Base-by-base conservation (phyloP, 768 basidiomycete genomes). In the Leccinum uliginosum region DNA sequence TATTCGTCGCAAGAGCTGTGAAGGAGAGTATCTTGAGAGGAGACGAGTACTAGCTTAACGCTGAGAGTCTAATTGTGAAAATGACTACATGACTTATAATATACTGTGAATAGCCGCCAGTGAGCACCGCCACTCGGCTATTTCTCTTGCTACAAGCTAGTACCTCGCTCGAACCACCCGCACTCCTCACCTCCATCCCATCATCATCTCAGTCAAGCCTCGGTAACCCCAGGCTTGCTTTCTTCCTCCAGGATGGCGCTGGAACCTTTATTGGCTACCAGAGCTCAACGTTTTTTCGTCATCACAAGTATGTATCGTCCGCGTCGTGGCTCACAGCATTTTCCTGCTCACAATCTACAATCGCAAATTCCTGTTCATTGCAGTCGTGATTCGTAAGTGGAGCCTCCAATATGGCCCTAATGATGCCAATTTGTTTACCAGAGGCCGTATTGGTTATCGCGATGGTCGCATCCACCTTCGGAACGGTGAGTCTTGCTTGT, bases 361-460 rank as follows among this genome's bases (percentile, higher is more conserved):
- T 62, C 58, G 45, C 47, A 43, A 24, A 19, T 50, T 23, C 15
- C 4, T 45, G 11, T 54, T 40, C n/a, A 32, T 53, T 4, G 19
- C 64, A 85, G 85, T 84, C 55, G 73, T 78, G 58, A 69, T 83
- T 63, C 86, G 87, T 89, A 56, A 78, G 86, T 80, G 40, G 49
- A 56, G 59, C 15, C 21, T n/a, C n/a, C 24, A 24, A 48, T 29
- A n/a, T 29, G 50, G 30, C 19, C 17, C 43, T 47, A 29, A 57
- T 49, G 30, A 40, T 12, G 24, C 40, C 60, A 27, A 62, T 21
- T 17, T 15, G 5, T 27, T 19, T 54, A 63, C 47, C 67, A 92
- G 90, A 93, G 76, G 90, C 87, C 2, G 73, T 87, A 48, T 77
- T 85, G 8, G 89, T 93, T 32, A 75, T 92, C 49, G 78, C 80